Evolutionary conservation across 192 early-diverging fungal genomes (phyloP).

Genomic region (Nowakowskiella sp.): DNA sequence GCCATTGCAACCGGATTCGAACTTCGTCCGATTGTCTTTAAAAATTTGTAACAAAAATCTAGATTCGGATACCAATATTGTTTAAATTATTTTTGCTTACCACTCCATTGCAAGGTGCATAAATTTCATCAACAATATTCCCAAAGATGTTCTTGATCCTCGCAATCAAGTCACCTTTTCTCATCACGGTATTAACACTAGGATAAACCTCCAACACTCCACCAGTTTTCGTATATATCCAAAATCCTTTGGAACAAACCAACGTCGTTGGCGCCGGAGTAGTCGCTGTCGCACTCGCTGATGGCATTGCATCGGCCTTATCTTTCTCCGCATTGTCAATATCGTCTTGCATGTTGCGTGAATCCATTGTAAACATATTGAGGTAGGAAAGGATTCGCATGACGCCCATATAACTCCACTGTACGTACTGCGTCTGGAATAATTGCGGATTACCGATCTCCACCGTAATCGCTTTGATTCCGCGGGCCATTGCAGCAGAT

Average conservation of each 20-base stretch:
- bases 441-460: conserved; percentile 85
- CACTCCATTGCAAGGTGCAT: conserved; percentile 69
- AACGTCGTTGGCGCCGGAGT: conserved; percentile 36
- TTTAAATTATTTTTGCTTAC: conserved; percentile 26
- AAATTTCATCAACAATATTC: conserved; percentile 75
- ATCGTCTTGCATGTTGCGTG: conserved; percentile 6
- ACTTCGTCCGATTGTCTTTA: conserved; percentile 59
- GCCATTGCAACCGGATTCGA: conserved; percentile 82
- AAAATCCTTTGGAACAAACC: conserved; percentile 46
- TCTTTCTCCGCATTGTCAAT: conserved; percentile 10
- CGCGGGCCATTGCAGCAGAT: conserved; percentile 63
- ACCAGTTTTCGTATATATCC: conserved; percentile 83
- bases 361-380: conserved; percentile 45
- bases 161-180: conserved; percentile 78
- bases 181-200: conserved; percentile 69
- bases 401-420: conserved; percentile 58
- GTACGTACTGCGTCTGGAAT: conserved; percentile 79
- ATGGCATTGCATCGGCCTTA: conserved; percentile 2
- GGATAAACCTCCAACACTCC: conserved; percentile 83
- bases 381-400: conserved; percentile 59
- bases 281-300: neutral
- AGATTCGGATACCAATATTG: neutral
- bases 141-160: conserved; percentile 85
- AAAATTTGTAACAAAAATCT: conserved; percentile 6
- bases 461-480: conserved; percentile 81